phyloP scores from a whole-genome alignment of 2,329 filamentous ascomycete genomes.

The Colletotrichum filicis region DNA sequence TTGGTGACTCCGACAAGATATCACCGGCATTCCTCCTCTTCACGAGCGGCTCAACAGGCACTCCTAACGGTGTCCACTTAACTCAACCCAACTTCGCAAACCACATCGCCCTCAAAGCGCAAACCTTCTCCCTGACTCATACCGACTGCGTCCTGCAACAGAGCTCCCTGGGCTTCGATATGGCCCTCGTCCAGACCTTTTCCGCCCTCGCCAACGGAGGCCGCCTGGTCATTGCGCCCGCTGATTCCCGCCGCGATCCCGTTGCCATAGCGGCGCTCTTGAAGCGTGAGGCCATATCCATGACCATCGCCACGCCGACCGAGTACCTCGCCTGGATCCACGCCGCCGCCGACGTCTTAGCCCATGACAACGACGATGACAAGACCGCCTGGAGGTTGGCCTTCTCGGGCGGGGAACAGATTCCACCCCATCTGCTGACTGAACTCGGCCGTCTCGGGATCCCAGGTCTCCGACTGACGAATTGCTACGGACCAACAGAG shows the following conservation, averaged over 20 bases:
- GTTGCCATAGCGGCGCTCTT: constrained; percentile 49
- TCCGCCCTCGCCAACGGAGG: constrained; percentile 49
- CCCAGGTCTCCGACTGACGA: constrained; percentile 25
- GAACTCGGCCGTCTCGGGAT: constrained; percentile 19
- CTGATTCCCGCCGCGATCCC: constrained; percentile 45
- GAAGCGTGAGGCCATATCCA: constrained; percentile 44
- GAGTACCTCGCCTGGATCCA: constrained; percentile 49
- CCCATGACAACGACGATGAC: too few species aligned
- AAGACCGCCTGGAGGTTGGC: constrained; percentile 34
- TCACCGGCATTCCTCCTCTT: constrained; percentile 45
- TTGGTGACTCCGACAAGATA: neutral
- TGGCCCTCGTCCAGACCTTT: constrained; percentile 51
- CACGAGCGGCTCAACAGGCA: constrained; percentile 45
- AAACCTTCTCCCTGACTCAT: neutral
- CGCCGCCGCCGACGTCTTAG: constrained; percentile 31
- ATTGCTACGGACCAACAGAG: constrained; percentile 47
- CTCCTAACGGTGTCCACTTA: constrained; percentile 54
- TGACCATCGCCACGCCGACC: constrained; percentile 52
- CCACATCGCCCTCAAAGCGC: constrained; percentile 35
- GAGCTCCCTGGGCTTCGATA: constrained; percentile 52
- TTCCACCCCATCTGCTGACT: constrained; percentile 14
- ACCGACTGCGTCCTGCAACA: constrained; percentile 49
- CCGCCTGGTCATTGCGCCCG: constrained; percentile 47
- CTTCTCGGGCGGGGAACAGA: constrained; percentile 37
- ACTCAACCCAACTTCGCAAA: constrained; percentile 43